phyloP scores from a whole-genome alignment of 1,284 basidiomycete species.

The Tremellales sp. region DNA sequence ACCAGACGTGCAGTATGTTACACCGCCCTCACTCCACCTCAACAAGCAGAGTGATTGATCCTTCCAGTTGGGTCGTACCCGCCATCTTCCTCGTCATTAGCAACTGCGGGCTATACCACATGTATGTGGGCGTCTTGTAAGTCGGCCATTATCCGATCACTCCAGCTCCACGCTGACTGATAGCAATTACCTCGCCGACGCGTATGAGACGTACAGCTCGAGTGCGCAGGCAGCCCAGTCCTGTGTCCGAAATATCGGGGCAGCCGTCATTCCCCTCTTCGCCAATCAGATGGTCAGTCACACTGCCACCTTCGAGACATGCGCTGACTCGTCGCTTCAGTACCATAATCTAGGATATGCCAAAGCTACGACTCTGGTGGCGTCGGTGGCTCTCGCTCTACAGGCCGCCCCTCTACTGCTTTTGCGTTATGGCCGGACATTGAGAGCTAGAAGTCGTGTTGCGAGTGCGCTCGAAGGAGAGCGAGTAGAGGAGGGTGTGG shows the following conservation, averaged over 20 bases:
- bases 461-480: conserved; percentile 33
- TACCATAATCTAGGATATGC: conserved; percentile 42
- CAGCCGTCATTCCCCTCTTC: conserved; percentile 42
- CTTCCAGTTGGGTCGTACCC: conserved; percentile 39
- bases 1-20: conserved; percentile 19
- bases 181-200: conserved; percentile 44
- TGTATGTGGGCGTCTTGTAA: conserved; percentile 42
- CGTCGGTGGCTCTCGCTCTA: conserved; percentile 36
- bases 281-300: conserved; percentile 26
- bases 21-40: too few species aligned
- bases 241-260: conserved; percentile 42
- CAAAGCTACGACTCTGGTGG: conserved; percentile 41
- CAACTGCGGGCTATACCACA: conserved; percentile 34
- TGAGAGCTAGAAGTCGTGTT: conserved; percentile 42
- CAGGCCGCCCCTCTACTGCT: conserved; percentile 39
- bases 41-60: background rate
- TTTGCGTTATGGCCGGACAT: conserved; percentile 36
- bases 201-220: conserved; percentile 45
- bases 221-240: conserved; percentile 47
- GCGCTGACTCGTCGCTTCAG: conserved; percentile 8
- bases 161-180: too few species aligned
- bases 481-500: background rate
- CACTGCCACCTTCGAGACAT: background rate
- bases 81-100: conserved; percentile 25
- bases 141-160: conserved; percentile 17